Percentiles rank a stretch among this genome's conserved stretches.
These are phyloP conservation scores for Xerocomellus amylosporus DNA, from an alignment of 768 basidiomycete genomes.

Conservation along the genomic window DNA sequence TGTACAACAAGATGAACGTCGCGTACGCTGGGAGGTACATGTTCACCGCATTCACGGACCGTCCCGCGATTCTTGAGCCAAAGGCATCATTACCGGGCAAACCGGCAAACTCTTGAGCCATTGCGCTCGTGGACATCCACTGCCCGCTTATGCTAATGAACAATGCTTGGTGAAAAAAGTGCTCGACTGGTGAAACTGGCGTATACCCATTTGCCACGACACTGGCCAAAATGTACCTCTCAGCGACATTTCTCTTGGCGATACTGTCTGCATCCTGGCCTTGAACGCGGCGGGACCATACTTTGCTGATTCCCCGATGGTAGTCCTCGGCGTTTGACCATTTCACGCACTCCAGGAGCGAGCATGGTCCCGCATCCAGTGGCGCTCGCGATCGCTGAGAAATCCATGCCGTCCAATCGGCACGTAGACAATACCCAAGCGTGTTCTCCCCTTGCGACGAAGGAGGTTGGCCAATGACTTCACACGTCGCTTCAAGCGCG, in stretches of 20 bases:
- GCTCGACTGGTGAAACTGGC: background rate
- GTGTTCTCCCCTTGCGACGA: background rate
- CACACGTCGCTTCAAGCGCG: constrained; percentile 70
- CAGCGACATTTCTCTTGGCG: constrained; percentile 49
- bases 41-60: constrained; percentile 45
- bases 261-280: constrained; percentile 41
- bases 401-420: constrained; percentile 69
- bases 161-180: constrained; percentile 3
- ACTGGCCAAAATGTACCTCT: constrained; percentile 64
- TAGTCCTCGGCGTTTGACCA: constrained; percentile 77
- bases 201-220: constrained; percentile 68
- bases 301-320: constrained; percentile 59
- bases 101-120: constrained; percentile 70
- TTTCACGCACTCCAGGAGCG: constrained; percentile 39
- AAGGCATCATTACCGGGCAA: constrained; percentile 24
- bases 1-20: background rate
- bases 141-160: constrained; percentile 58
- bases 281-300: constrained; percentile 53
- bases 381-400: constrained; percentile 14
- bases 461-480: constrained; percentile 54
- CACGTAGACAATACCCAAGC: constrained; percentile 36
- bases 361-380: background rate
- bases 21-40: constrained; percentile 66
- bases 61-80: constrained; percentile 16
- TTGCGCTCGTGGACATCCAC: constrained; percentile 65